Base-by-base conservation (phyloP, 495 filamentous ascomycete species). In the Daldinia bambusicola region DNA sequence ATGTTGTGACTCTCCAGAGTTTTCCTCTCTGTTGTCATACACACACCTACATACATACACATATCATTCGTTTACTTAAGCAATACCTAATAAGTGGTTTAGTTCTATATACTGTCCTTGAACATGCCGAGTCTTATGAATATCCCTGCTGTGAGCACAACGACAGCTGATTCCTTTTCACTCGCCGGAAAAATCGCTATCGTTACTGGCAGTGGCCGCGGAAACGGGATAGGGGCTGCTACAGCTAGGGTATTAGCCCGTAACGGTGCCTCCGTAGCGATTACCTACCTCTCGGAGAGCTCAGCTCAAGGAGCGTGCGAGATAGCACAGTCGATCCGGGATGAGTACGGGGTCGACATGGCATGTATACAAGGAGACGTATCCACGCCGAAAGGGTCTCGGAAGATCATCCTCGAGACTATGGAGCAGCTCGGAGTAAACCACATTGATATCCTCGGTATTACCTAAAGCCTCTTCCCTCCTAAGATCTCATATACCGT, bases 161-260 rank as follows among this genome's bases (percentile, higher is more conserved):
- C 43, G 5, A 48, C 43, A 48, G 43, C 59, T 50, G 69, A 72
- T 3, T 61, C 18, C 14, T 67, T 78, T 34, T 80, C 79, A 2
- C 80, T 86, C 18, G 61, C 74, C 13, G 82, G 82, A 26, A 86
- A 85, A 66, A 63, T 79, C 26, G 84, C 84, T 65, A 80, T 85
- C n/a, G 74, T 86, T 55, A 86, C 84, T 6, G 83, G 83, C 0
- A 81, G 77, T 65, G 59, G 82, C 67, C 51, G 68, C 55, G 65
- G 77, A 10, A 82, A 74, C 45, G 83, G 82, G 2, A 83, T 85
- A 34, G 82, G 83, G 2, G 80, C 80, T 0, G 76, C 74, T 0
- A 83, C 81, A 26, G 82, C 80, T 0, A 63, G 43, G 10, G 67
- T 71, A 0, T 66, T 85, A 1, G 80, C 80, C 18, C 67, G 78